Base-by-base conservation (phyloP, 202 grass and related monocot species). In the Eragrostis tef region DNA sequence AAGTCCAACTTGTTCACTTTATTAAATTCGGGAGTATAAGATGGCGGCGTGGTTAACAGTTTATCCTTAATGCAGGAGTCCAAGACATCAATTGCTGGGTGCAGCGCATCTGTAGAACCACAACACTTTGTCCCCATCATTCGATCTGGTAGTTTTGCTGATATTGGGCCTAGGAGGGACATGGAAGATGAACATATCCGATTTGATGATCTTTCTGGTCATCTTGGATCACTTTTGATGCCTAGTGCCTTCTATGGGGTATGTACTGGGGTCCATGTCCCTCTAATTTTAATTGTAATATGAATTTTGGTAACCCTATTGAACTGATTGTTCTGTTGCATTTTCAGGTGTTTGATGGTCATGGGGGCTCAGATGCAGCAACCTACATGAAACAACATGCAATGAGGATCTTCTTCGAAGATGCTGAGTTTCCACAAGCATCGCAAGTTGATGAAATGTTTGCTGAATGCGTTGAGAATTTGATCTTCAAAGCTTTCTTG, bases 171-270 rank as follows among this genome's bases (percentile, higher is more conserved):
- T 22, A 91, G 96, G 77, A 52, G 80, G 14, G 83, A 85, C 80
- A 98, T 98, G 96, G 96, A 98, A 78, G 96, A 98, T 67, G 96
- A 98, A 44, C 92, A 98, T 68, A 93, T 98, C 46, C 31, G 89
- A 53, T 88, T 98, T 29, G 96, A 98, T 64, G 87, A 98, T 87
- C 90, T 98, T 78, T 90, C 88, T 42, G 78, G 68, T 65, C 90
- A 93, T 79, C 73, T 93, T 73, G 95, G 88, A 25, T 85, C 92
- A 29, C 68, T 81, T 44, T 81, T 94, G 48, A 71, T 56, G 0
- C 95, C 92, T 60, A 93, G 78, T 65, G 92, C 96, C 48, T 93
- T 98, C 87, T 98, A 98, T 80, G 96, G 90, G 80, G 95, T 93
- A 91, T 67, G 85, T 44, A 31, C 0, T 42, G 6, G 10, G 16